These are phyloP conservation scores for Verticillium klebahnii DNA, from an alignment of 2,329 filamentous ascomycete species.

Conservation along the genomic window DNA sequence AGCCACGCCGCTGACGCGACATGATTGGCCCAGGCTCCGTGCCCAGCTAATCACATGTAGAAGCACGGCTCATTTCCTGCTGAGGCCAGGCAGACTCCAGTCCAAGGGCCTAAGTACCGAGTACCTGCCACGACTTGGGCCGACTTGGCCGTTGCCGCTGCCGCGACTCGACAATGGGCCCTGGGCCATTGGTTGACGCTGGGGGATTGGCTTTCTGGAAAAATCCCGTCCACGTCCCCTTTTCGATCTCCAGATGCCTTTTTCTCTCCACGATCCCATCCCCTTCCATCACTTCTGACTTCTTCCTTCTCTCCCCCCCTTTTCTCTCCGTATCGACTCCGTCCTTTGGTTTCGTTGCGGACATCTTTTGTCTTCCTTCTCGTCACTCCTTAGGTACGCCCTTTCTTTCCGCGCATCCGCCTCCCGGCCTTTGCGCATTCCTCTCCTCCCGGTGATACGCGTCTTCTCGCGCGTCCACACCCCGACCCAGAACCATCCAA, in stretches of 20 bases:
- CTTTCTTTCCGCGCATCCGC: background rate
- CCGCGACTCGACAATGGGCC: background rate
- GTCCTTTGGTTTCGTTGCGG: conserved; percentile 17
- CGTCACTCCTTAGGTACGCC: conserved; percentile 36
- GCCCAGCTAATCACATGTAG: background rate
- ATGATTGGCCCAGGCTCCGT: background rate
- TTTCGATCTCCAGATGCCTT: conserved; percentile 10
- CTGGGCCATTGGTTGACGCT: background rate
- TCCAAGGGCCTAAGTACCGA: background rate
- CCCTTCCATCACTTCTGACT: conserved; percentile 7
- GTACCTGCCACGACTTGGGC: background rate
- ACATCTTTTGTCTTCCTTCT: conserved; percentile 26
- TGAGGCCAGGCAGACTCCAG: background rate
- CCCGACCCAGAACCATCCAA: background rate
- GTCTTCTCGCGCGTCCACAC: background rate
- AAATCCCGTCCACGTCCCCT: conserved; percentile 13
- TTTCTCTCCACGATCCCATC: conserved; percentile 12
- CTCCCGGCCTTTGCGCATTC: background rate
- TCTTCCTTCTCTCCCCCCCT: conserved; percentile 7
- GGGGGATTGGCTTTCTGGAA: conserved; percentile 5
- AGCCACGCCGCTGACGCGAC: background rate
- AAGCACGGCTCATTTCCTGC: background rate
- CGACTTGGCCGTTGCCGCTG: background rate
- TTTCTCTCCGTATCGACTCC: conserved; percentile 14
- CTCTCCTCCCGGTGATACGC: background rate